Evolutionary conservation across 306 rosid species (phyloP).

Genomic region (Argentina anserina): DNA sequence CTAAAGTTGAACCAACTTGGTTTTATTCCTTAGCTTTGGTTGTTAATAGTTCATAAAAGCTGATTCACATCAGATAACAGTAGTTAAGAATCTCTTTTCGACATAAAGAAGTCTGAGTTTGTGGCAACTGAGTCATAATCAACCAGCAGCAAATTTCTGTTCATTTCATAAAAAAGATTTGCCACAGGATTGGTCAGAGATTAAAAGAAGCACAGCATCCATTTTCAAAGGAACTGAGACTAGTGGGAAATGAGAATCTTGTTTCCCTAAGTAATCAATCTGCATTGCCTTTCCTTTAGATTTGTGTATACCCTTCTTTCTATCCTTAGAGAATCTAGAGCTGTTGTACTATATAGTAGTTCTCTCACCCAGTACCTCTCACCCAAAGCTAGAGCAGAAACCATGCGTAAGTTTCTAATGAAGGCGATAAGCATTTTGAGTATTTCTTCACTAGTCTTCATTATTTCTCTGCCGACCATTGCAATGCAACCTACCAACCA

Average conservation of each 20-base stretch:
- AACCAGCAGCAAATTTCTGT: neutral
- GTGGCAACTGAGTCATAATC: neutral
- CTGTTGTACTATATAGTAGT: neutral
- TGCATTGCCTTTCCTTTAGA: neutral
- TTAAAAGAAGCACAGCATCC: constrained; percentile 1
- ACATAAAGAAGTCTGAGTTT: neutral
- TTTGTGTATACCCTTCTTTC: neutral
- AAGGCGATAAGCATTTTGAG: constrained; percentile 13
- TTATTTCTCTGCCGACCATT: constrained; percentile 6
- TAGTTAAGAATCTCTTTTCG: neutral
- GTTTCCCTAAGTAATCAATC: constrained; percentile 21
- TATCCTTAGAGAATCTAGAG: constrained; percentile 4
- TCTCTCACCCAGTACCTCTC: neutral
- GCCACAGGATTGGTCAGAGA: neutral
- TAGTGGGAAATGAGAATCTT: constrained; percentile 21
- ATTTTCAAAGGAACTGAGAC: neutral
- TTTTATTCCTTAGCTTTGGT: neutral
- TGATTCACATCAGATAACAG: neutral
- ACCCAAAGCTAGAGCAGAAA: neutral
- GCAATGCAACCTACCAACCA: constrained; percentile 1
- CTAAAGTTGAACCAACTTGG: neutral
- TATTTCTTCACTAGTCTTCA: constrained; percentile 3
- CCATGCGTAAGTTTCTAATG: constrained; percentile 5
- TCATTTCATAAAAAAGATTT: neutral
- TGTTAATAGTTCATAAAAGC: neutral